These are phyloP conservation scores for Crithidia bombi DNA, from an alignment of 208 protist genomes.

Conservation along the genomic window DNA sequence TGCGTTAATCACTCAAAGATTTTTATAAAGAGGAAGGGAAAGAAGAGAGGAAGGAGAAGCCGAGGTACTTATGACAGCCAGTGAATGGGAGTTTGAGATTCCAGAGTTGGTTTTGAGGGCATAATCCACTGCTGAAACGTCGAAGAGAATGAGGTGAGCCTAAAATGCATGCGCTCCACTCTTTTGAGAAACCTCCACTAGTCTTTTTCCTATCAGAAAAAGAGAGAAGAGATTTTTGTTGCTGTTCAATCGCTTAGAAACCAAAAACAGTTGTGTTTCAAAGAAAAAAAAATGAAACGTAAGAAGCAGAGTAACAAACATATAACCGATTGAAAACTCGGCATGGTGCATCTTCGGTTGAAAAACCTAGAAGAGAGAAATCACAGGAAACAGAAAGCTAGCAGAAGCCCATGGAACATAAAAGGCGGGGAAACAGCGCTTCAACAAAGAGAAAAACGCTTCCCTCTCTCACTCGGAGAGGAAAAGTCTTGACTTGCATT, in stretches of 20 bases:
- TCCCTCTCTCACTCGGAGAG: too few species aligned
- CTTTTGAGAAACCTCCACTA: too few species aligned
- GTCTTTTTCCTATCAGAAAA: too few species aligned
- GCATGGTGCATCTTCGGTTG: too few species aligned
- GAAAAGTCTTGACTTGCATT: too few species aligned
- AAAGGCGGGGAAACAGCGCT: background rate
- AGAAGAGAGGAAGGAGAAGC: background rate
- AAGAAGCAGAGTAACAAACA: background rate
- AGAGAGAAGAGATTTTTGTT: background rate
- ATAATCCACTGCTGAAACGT: too few species aligned
- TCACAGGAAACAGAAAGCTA: background rate
- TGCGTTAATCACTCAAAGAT: background rate
- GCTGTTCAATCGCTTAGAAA: background rate
- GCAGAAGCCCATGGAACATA: background rate
- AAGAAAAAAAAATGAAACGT: conserved; percentile 12
- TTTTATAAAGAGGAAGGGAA: background rate
- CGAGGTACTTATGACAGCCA: background rate
- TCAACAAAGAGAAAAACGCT: too few species aligned
- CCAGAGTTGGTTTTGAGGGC: too few species aligned
- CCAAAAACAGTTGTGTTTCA: background rate
- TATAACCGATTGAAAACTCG: background rate
- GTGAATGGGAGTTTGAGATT: too few species aligned
- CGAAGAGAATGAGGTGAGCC: too few species aligned
- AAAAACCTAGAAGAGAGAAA: too few species aligned
- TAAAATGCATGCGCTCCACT: too few species aligned